Base-by-base conservation (phyloP, 306 rosid genomes). In the Abrus pulchellus region DNA sequence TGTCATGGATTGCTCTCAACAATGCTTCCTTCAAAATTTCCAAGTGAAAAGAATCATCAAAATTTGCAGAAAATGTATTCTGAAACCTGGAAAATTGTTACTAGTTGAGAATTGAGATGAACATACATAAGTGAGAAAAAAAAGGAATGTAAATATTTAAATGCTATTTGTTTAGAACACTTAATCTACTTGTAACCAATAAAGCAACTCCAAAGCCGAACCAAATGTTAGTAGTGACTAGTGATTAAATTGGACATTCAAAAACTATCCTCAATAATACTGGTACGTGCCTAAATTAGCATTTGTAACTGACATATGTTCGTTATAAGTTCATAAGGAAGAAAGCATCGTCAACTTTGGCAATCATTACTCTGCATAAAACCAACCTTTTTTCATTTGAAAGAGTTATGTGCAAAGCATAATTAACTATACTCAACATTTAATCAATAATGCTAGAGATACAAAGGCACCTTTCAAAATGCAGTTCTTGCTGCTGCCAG, bases 1-100 rank as follows among this genome's bases (percentile, higher is more conserved):
- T 87, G 79, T 95, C 99, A 75, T 83, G 88, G 73, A 95, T 88
- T 54, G 99, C 93, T 83, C 97, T 93, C 89, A 95, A 72, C 79
- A 95, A 81, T 6, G 96, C 95, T 90, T 95, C 99, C 87, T 93
- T 95, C 85, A 95, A 85, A 77, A 95, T 93, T 88, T 87, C 94
- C 88, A 95, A 91, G 88, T 93, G 97, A 78, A 87, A 85, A 84
- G 92, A 86, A 83, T 91, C 90, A 40, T 82, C 93, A 86, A 88
- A 78, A 56, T 85, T 85, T 80, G 86, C 87, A 65, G 91, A 79
- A 79, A 88, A 78, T 41, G 81, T 78, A 81, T 86, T 88, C 85
- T 87, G 91, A 76, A 89, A 89, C 97, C 97, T 92, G 92, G 63
- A 78, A 87, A 85, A 74, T n/a, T 38, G 78, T 80, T 67, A 45